phyloP scores from a whole-genome alignment of 2,329 filamentous ascomycete genomes.

The Alternaria longipes region DNA sequence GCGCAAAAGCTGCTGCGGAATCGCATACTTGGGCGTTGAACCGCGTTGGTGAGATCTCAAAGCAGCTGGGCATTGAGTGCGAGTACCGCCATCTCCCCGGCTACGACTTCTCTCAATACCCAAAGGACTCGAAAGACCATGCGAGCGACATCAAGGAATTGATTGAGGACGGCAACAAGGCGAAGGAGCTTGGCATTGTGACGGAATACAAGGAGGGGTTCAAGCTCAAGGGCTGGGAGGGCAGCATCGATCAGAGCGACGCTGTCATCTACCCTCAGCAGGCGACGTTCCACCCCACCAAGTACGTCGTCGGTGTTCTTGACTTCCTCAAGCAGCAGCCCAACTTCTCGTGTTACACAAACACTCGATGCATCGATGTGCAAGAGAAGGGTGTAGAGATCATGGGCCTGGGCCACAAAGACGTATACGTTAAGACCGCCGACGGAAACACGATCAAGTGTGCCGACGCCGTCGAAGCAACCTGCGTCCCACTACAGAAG shows the following conservation, averaged over 20 bases:
- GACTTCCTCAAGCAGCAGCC: conserved; percentile 61
- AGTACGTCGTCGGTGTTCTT: conserved; percentile 63
- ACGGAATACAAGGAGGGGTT: conserved; percentile 56
- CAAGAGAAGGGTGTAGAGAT: conserved; percentile 60
- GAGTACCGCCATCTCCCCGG: conserved; percentile 63
- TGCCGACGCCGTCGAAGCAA: conserved; percentile 63
- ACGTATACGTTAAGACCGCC: conserved; percentile 59
- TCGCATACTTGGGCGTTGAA: conserved; percentile 65
- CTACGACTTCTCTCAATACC: conserved; percentile 62
- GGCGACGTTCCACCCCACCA: conserved; percentile 66
- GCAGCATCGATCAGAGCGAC: conserved; percentile 61
- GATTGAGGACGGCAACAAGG: conserved; percentile 57
- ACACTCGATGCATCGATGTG: conserved; percentile 59
- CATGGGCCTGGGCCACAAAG: conserved; percentile 57
- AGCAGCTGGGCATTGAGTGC: conserved; percentile 63
- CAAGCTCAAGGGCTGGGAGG: conserved; percentile 63
- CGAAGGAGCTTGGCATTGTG: conserved; percentile 56
- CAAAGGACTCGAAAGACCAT: conserved; percentile 54
- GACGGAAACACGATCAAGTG: conserved; percentile 59
- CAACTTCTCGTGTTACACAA: conserved; percentile 64
- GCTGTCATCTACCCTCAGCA: conserved; percentile 60
- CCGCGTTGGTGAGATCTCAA: conserved; percentile 60
- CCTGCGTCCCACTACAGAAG: conserved; percentile 65
- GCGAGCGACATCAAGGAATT: conserved; percentile 58
- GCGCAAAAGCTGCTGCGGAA: conserved; percentile 61